A percentile compares a stretch with the other conserved stretches of the same genome.
phyloP scores from a whole-genome alignment of 2,329 filamentous ascomycete species.

The Biscogniauxia sp. region DNA sequence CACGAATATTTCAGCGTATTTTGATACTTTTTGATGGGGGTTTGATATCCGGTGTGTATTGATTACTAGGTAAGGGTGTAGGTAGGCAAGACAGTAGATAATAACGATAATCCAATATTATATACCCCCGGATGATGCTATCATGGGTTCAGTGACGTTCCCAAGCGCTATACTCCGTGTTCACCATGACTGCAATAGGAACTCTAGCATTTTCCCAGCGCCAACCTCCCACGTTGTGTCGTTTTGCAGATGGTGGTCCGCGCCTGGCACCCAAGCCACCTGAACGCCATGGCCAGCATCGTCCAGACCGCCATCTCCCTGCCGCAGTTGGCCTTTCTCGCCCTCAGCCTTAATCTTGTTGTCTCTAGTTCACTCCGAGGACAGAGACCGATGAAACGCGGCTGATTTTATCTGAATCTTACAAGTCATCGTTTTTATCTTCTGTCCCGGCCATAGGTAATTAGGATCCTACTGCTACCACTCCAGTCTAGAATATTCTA shows the following conservation, averaged over 20 bases:
- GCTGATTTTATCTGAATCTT: constrained; percentile 39
- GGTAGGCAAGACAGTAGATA: background rate
- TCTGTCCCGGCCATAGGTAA: constrained; percentile 39
- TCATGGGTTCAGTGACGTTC: background rate
- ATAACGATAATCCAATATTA: background rate
- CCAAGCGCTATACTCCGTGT: too few relatives aligned
- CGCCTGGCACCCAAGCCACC: constrained; percentile 40
- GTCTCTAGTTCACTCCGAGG: constrained; percentile 28
- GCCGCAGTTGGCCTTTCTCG: constrained; percentile 9
- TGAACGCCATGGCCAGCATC: constrained; percentile 37
- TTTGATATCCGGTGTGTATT: background rate
- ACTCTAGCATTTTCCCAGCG: constrained; percentile 43
- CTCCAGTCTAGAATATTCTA: constrained; percentile 32
- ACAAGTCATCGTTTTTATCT: constrained; percentile 41
- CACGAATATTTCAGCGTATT: background rate
- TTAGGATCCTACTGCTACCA: constrained; percentile 33
- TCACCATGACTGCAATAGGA: constrained; percentile 34
- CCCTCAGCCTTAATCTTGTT: constrained; percentile 30
- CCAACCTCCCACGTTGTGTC: constrained; percentile 48
- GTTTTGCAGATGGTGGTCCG: constrained; percentile 54
- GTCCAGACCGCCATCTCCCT: constrained; percentile 26
- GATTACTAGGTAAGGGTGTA: too few relatives aligned
- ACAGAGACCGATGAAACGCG: constrained; percentile 35
- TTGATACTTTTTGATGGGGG: background rate
- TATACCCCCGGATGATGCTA: background rate